Evolutionary conservation across 306 rosid genomes (phyloP).

Genomic region (Canavalia gladiata): DNA sequence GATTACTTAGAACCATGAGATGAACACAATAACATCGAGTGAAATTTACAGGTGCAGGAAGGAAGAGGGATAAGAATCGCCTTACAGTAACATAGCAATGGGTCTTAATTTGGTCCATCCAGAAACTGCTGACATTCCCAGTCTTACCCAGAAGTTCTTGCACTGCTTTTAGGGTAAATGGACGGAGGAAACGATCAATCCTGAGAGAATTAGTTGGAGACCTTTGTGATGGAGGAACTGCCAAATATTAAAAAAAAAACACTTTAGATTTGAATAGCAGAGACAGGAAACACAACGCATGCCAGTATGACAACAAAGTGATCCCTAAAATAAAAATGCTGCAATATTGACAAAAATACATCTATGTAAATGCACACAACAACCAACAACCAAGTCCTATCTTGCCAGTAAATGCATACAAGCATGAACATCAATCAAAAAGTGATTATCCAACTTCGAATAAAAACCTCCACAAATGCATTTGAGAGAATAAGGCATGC

Average conservation of each 20-base stretch:
- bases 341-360: conserved; percentile 14
- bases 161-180: conserved; percentile 95
- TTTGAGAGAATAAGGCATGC: not conserved
- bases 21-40: not conserved
- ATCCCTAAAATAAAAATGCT: not conserved
- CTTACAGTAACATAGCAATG: conserved; percentile 98
- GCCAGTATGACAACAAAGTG: conserved; percentile 1
- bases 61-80: conserved; percentile 28
- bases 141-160: conserved; percentile 95
- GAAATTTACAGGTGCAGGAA: conserved; percentile 5
- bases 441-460: not conserved
- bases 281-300: not conserved
- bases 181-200: conserved; percentile 91
- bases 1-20: conserved; percentile 12
- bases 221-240: conserved; percentile 87
- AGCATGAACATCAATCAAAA: conserved; percentile 2
- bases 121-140: conserved; percentile 78
- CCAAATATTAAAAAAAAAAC: conserved; percentile 41
- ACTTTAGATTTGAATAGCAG: conserved; percentile 33
- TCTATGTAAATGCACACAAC: conserved; percentile 14
- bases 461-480: conserved; percentile 21
- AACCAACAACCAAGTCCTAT: conserved; percentile 3
- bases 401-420: conserved; percentile 2
- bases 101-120: conserved; percentile 99
- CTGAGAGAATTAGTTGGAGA: conserved; percentile 86